phyloP scores from a whole-genome alignment of 2,329 filamentous ascomycete genomes.

The Fusarium nisikadoi region DNA sequence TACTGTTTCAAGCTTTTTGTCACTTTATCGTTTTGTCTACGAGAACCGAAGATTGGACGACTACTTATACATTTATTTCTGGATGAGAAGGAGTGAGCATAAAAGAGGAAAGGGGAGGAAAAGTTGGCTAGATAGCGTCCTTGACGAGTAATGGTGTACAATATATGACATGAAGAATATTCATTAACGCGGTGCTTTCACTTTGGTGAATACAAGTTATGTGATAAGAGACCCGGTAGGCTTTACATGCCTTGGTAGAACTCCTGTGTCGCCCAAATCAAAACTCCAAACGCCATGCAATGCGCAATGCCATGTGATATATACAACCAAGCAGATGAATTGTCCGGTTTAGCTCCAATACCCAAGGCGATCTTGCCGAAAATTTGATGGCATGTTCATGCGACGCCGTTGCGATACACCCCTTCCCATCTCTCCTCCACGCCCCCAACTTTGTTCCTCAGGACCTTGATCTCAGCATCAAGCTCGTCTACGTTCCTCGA shows the following conservation, averaged over 20 bases:
- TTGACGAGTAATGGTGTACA: constrained; percentile 31
- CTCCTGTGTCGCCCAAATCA: constrained; percentile 10
- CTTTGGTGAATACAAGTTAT: not conserved
- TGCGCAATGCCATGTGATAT: constrained; percentile 49
- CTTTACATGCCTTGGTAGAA: not conserved
- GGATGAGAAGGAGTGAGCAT: not conserved
- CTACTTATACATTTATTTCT: constrained; percentile 5
- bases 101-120: not conserved
- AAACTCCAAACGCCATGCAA: constrained; percentile 50
- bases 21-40: constrained; percentile 17
- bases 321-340: constrained; percentile 3
- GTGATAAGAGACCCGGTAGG: not conserved
- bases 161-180: constrained; percentile 26
- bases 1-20: not conserved
- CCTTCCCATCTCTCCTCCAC: constrained; percentile 71
- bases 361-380: not conserved
- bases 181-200: constrained; percentile 8
- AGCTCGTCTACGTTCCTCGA: constrained; percentile 85
- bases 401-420: constrained; percentile 55
- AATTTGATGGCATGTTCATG: constrained; percentile 4
- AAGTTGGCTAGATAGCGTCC: not conserved
- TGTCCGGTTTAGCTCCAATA: not conserved
- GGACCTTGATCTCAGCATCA: constrained; percentile 76
- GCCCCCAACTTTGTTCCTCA: constrained; percentile 72
- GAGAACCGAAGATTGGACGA: constrained; percentile 25